phyloP scores from a whole-genome alignment of 1,284 basidiomycete species.

The Papiliotrema laurentii region DNA sequence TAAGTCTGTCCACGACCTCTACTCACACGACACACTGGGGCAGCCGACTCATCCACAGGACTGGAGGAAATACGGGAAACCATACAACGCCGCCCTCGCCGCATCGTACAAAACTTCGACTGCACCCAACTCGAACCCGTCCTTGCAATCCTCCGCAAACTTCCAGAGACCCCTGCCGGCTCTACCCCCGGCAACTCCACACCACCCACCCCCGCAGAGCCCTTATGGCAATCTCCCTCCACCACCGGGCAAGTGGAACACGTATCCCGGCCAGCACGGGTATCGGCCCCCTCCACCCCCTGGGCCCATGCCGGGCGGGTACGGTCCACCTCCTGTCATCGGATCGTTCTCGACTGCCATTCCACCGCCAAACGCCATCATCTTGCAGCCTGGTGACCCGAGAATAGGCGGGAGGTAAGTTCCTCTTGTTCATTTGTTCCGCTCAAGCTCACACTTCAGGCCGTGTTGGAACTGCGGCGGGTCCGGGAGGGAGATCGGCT shows the following conservation, averaged over 20 bases:
- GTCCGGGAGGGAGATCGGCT: conserved; percentile 26
- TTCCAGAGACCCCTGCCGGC: conserved; percentile 40
- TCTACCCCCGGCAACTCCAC: conserved; percentile 3
- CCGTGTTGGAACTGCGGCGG: conserved; percentile 38
- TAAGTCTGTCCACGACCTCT: conserved; percentile 12
- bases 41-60: conserved; percentile 21
- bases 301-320: conserved; percentile 8
- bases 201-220: conserved; percentile 18
- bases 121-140: conserved; percentile 18
- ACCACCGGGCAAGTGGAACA: conserved; percentile 21
- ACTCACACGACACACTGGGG: background rate
- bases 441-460: conserved; percentile 8
- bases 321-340: conserved; percentile 4
- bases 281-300: conserved; percentile 15
- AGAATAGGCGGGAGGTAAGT: conserved; percentile 43
- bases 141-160: conserved; percentile 27
- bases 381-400: conserved; percentile 40
- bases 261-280: conserved; percentile 24
- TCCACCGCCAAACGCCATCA: conserved; percentile 29
- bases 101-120: conserved; percentile 30
- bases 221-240: conserved; percentile 14
- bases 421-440: background rate
- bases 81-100: conserved; percentile 38
- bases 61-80: conserved; percentile 46
- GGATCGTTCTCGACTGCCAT: conserved; percentile 16